Evolutionary conservation across 2,329 filamentous ascomycete species (phyloP).

Genomic region (Ceratocystis albifundus): DNA sequence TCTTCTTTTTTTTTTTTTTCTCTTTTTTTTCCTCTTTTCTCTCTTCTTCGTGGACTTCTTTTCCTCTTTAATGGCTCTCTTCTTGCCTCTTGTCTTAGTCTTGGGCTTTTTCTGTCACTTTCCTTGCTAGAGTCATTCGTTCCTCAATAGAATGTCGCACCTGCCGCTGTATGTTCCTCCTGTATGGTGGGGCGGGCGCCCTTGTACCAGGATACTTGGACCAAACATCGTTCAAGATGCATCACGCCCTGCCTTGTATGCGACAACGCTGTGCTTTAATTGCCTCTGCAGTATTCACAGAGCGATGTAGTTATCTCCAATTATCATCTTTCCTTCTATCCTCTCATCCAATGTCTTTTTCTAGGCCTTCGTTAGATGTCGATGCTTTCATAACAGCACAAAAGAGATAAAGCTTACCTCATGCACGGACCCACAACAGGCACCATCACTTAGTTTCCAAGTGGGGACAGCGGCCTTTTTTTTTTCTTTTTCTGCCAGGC

Average conservation of each 20-base stretch:
- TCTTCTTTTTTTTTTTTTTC: not conserved
- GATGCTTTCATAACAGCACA: slow-evolving; percentile 3
- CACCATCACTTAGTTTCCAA: not conserved
- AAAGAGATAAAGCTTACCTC: slow-evolving; percentile 1
- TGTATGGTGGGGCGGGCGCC: not conserved
- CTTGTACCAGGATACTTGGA: too few relatives aligned
- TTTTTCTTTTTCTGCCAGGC: slow-evolving; percentile 9
- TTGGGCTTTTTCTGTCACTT: not conserved
- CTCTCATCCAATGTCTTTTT: slow-evolving; percentile 1
- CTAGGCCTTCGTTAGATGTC: not conserved
- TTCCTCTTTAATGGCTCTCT: not conserved
- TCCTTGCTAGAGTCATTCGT: not conserved
- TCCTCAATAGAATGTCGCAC: not conserved
- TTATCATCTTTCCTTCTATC: not conserved
- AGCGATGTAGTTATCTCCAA: not conserved
- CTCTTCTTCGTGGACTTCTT: not conserved
- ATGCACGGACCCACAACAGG: not conserved
- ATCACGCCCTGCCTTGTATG: not conserved
- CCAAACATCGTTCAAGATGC: not conserved
- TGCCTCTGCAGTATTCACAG: not conserved
- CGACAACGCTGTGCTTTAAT: not conserved
- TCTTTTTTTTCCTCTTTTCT: not conserved
- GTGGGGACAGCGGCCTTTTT: slow-evolving; percentile 3
- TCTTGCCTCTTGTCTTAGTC: not conserved
- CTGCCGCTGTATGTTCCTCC: not conserved